Conservation (phyloP, 2,329 filamentous ascomycete species). For the Fusarium musae region DNA sequence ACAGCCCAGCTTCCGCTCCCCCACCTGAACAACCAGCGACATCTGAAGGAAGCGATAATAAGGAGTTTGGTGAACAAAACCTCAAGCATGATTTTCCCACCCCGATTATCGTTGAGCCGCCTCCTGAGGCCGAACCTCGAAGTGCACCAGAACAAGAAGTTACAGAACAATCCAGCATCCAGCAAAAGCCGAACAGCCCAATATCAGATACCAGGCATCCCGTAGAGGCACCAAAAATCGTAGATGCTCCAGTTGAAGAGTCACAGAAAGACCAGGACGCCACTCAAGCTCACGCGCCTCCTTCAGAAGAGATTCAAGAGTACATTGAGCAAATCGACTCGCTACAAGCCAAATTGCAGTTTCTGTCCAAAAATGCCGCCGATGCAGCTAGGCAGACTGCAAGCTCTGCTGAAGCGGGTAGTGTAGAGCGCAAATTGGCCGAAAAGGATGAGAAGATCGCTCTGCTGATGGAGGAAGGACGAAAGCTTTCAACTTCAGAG, state of each 20-base stretch:
- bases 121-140: neutral
- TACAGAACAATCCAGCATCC: neutral
- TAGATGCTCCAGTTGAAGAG: neutral
- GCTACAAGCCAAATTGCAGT: conserved; percentile 89
- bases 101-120: conserved; percentile 17
- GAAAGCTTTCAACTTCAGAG: conserved; percentile 86
- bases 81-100: neutral
- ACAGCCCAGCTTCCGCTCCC: neutral
- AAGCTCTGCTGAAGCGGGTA: conserved; percentile 70
- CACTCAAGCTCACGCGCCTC: conserved; percentile 48
- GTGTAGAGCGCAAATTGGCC: conserved; percentile 79
- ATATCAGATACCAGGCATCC: neutral
- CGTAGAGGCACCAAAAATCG: neutral
- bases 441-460: conserved; percentile 94
- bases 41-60: neutral
- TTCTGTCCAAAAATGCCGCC: conserved; percentile 82
- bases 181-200: neutral
- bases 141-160: conserved; percentile 2
- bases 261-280: conserved; percentile 31
- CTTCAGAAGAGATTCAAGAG: conserved; percentile 83
- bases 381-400: conserved; percentile 78
- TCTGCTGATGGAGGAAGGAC: conserved; percentile 89
- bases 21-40: neutral
- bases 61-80: conserved; percentile 1
- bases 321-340: conserved; percentile 93